Evolutionary conservation across 164 flowering plant species (phyloP), one percentile per base, ranked within the genome.

Genomic region (Malania oleifera): DNA sequence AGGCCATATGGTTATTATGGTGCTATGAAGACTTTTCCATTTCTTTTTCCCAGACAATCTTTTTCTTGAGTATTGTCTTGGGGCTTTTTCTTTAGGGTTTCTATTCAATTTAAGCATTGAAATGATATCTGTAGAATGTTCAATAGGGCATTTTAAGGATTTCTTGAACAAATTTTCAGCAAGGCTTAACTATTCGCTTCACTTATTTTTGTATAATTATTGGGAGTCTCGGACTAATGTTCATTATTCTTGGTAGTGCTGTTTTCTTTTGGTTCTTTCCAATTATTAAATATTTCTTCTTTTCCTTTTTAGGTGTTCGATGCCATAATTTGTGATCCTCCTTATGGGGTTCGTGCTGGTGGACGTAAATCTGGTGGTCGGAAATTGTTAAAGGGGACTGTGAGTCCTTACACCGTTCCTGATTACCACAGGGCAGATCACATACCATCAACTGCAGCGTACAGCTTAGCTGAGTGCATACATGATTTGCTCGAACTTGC

Each of bases 291-390:
- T 19, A 47, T 47, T 47, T 18, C 26, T 18, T 18, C 11, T 5
- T 5, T 5, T 2, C 23, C 24, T 50, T 27, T 12, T 0, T 50
- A 50, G 53, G 11, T 50, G 28, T 50, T 50, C n/a, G 53, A 50
- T 27, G 53, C 53, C 17, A 50, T 50, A 23, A 50, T 50, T 3
- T 50, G 53, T 17, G 53, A 50, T 13, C 53, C 53, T 27, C 53
- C 53, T 24, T 50, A 50, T 15, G 53, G 53, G 0, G 53, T 50
- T 27, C 53, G 53, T 23, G 53, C 53, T 27, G 53, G 53, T 13
- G 53, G 53, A 4, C 53, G 53, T 12, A 50, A 50, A 50, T 50
- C 53, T 24, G 53, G 53, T 27, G 53, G 53, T 17, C 5, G 53
- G 34, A 50, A 50, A 27, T 13, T 50, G 34, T 14, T 50, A 29